phyloP scores from a whole-genome alignment of 768 basidiomycete genomes.

The Xerocomellus chrysenteron region DNA sequence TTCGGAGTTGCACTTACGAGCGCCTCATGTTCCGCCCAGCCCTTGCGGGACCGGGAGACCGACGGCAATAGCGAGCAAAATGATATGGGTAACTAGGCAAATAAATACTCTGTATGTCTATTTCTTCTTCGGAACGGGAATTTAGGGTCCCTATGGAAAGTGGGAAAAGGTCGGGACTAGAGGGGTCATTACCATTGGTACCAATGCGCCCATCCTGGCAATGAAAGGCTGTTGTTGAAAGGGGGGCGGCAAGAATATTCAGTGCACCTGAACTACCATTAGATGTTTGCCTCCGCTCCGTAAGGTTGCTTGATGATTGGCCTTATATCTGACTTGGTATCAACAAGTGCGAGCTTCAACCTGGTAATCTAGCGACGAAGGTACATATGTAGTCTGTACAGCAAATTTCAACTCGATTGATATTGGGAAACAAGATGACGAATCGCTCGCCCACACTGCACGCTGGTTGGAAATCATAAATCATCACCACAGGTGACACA shows the following conservation, averaged over 20 bases:
- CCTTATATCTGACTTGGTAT: too few species aligned
- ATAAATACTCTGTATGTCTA: background rate
- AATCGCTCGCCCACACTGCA: background rate
- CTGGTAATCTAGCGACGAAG: too few species aligned
- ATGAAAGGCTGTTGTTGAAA: too few species aligned
- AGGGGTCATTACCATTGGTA: slow-evolving; percentile 1
- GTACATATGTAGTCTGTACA: too few species aligned
- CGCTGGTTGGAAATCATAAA: background rate
- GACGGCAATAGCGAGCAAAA: background rate
- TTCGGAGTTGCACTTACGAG: too few species aligned
- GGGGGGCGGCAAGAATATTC: too few species aligned
- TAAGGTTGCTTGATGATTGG: too few species aligned
- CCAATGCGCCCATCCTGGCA: background rate
- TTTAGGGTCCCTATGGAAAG: slow-evolving; percentile 4
- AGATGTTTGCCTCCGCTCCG: too few species aligned
- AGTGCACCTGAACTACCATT: too few species aligned
- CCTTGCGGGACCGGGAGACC: background rate
- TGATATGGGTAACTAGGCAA: background rate
- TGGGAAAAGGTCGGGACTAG: slow-evolving; percentile 6
- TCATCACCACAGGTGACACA: background rate
- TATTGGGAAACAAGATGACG: background rate
- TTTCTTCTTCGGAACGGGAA: slow-evolving; percentile 4
- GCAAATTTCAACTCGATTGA: background rate
- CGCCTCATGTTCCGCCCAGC: too few species aligned
- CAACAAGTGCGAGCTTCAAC: too few species aligned